These are phyloP conservation scores for Lophium mytilinum DNA, from an alignment of 495 filamentous ascomycete species.

Conservation along the genomic window DNA sequence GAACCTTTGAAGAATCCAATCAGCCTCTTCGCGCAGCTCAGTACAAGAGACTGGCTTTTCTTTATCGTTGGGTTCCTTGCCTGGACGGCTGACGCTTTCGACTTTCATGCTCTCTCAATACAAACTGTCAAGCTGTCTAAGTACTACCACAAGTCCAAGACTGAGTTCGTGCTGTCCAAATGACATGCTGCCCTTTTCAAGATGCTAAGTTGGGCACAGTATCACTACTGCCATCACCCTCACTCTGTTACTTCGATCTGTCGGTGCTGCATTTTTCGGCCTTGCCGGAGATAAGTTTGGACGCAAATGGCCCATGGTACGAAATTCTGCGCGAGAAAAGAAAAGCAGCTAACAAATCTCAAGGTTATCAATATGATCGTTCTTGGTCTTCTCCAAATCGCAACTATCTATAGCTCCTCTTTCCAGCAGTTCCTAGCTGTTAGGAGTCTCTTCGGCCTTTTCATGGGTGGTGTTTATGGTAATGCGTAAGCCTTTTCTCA, in stretches of 20 bases:
- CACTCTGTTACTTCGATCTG: constrained; percentile 59
- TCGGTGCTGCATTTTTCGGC: constrained; percentile 65
- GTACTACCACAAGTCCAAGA: constrained; percentile 58
- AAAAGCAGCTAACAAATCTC: too few relatives aligned
- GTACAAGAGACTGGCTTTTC: constrained; percentile 50
- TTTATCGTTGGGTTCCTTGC: constrained; percentile 56
- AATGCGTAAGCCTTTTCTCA: too few relatives aligned
- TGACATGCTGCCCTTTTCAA: too few relatives aligned
- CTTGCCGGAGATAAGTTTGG: constrained; percentile 66
- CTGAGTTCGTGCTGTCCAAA: too few relatives aligned
- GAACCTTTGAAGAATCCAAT: constrained; percentile 54
- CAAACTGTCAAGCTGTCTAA: constrained; percentile 59
- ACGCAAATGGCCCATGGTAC: constrained; percentile 74
- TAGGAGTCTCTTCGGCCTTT: constrained; percentile 63
- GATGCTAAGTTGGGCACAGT: too few relatives aligned
- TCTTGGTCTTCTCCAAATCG: constrained; percentile 59
- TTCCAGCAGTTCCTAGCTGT: constrained; percentile 66
- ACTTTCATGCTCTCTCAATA: constrained; percentile 70
- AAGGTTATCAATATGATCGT: too few relatives aligned
- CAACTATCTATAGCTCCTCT: constrained; percentile 59
- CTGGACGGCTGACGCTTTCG: constrained; percentile 66
- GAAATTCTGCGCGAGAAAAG: too few relatives aligned
- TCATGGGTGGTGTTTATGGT: constrained; percentile 79
- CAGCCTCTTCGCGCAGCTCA: constrained; percentile 49
- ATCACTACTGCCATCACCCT: too few relatives aligned